A percentile compares a stretch with the other conserved stretches of the same genome.
Evolutionary conservation across 1,284 basidiomycete genomes (phyloP).

Genomic region (Marasmius fiardii): DNA sequence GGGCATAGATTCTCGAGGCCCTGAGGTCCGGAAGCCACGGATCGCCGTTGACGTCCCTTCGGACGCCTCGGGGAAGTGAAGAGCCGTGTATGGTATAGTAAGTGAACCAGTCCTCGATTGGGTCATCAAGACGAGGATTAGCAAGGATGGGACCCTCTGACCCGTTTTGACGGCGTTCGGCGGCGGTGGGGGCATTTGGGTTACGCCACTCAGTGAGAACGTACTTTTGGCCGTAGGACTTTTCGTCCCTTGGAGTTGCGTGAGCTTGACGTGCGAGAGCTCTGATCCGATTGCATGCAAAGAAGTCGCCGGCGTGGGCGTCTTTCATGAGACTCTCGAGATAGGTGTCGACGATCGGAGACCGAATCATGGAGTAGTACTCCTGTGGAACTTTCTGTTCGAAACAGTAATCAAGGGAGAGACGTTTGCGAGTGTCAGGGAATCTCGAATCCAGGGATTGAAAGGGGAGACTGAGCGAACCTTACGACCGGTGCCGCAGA

Average conservation of each 20-base stretch:
- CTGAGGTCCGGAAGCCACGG: constrained; percentile 38
- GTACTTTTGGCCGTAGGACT: constrained; percentile 6
- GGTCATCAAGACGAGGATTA: constrained; percentile 5
- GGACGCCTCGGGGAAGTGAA: constrained; percentile 44
- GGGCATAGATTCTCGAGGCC: constrained; percentile 39
- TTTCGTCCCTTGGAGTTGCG: not conserved
- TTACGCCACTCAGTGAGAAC: constrained; percentile 9
- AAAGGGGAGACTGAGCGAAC: not conserved
- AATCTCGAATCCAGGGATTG: not conserved
- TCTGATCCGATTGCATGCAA: constrained; percentile 1
- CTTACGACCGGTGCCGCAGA: too few relatives aligned
- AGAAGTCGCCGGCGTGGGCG: constrained; percentile 2
- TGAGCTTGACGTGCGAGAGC: constrained; percentile 9
- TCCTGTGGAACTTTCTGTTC: not conserved
- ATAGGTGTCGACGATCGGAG: not conserved
- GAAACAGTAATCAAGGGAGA: not conserved
- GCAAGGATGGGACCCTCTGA: not conserved
- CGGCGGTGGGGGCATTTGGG: not conserved
- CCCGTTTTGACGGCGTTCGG: not conserved
- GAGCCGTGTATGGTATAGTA: constrained; percentile 37
- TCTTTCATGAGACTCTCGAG: not conserved
- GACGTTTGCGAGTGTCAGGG: not conserved
- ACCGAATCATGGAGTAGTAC: not conserved
- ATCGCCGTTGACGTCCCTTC: constrained; percentile 30
- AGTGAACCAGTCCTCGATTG: constrained; percentile 35